These are phyloP conservation scores for Heterococcus sp. DNA, from an alignment of 108 stramenopile species.

Conservation along the genomic window DNA sequence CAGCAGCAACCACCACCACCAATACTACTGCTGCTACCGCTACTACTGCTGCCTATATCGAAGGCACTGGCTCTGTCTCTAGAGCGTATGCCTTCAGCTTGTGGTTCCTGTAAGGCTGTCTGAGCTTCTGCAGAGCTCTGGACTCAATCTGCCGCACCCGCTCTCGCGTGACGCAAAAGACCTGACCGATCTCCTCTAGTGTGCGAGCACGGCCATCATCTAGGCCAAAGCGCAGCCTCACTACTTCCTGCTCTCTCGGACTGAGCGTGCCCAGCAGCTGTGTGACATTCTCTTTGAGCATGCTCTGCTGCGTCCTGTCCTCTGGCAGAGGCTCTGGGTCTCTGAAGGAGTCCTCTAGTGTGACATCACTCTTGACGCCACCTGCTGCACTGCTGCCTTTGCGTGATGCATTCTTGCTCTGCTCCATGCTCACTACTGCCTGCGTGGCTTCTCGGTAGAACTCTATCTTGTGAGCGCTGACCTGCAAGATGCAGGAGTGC, in stretches of 20 bases:
- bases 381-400: background rate
- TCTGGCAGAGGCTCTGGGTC: constrained; percentile 6
- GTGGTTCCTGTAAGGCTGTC: constrained; percentile 40
- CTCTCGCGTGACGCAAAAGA: constrained; percentile 80
- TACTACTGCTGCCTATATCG: no score
- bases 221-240: constrained; percentile 89
- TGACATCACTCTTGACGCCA: background rate
- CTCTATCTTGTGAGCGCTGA: background rate
- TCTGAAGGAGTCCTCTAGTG: background rate
- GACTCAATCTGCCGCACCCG: constrained; percentile 93
- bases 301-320: background rate
- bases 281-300: constrained; percentile 5
- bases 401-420: constrained; percentile 1
- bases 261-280: constrained; percentile 34
- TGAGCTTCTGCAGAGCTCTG: constrained; percentile 84
- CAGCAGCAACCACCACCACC: no score
- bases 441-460: constrained; percentile 22
- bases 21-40: no score
- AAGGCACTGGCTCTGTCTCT: no score
- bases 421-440: constrained; percentile 10
- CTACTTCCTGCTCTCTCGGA: constrained; percentile 61
- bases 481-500: background rate
- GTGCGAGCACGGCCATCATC: constrained; percentile 84
- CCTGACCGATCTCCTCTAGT: constrained; percentile 81
- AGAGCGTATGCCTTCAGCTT: no score